A percentile compares a stretch with the other conserved stretches of the same genome.
These are phyloP conservation scores for Podila clonocystis DNA, from an alignment of 192 early-diverging fungal species.

Conservation along the genomic window DNA sequence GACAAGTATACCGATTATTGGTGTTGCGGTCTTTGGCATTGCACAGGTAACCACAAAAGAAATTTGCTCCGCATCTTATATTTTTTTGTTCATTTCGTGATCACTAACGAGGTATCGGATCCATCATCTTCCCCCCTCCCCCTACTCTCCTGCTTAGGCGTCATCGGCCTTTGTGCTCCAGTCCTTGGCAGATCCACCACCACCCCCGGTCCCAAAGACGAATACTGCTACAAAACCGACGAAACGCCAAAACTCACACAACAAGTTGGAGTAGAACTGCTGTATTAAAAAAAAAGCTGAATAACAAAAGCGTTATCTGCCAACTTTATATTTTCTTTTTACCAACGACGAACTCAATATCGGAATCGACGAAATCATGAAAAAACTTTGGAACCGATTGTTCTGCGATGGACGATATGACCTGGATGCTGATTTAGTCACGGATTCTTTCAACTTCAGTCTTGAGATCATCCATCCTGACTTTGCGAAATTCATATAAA, in stretches of 20 bases:
- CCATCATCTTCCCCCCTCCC: background rate
- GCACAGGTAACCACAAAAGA: slow-evolving; percentile 53
- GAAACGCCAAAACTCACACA: background rate
- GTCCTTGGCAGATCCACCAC: slow-evolving; percentile 6
- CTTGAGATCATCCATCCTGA: no score
- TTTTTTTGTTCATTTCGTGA: slow-evolving; percentile 1
- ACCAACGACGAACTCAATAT: no score
- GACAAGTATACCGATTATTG: slow-evolving; percentile 61
- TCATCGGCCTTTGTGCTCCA: slow-evolving; percentile 7
- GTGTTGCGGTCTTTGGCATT: slow-evolving; percentile 63
- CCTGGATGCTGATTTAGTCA: no score
- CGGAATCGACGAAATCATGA: no score
- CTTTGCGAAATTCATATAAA: no score
- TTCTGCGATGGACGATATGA: no score
- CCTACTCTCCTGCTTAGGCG: slow-evolving; percentile 11
- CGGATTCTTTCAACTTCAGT: no score
- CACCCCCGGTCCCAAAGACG: background rate
- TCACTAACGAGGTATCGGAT: background rate
- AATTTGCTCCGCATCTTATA: background rate
- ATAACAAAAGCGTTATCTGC: no score
- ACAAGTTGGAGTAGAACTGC: background rate
- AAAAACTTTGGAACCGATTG: no score
- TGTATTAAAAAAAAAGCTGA: no score
- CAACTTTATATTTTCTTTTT: no score
- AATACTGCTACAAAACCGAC: background rate